A percentile compares a stretch with the other conserved stretches of the same genome.
Conservation (phyloP, 2,329 filamentous ascomycete genomes). For the Sporothrix euskadiensis region DNA sequence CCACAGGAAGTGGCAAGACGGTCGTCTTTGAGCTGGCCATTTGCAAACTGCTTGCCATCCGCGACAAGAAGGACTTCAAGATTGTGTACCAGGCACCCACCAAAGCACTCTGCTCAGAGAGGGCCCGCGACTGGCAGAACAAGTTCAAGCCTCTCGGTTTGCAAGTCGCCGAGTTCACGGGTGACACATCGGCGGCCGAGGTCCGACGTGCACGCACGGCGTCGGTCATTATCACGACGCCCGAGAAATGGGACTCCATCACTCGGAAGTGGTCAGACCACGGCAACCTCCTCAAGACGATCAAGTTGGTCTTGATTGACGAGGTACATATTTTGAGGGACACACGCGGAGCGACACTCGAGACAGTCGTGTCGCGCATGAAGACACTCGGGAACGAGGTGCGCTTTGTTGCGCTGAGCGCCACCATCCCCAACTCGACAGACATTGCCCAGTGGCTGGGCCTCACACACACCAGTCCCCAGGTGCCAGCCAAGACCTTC, state of each 20-base stretch:
- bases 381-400: slow-evolving; percentile 74
- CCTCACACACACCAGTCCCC: slow-evolving; percentile 58
- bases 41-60: slow-evolving; percentile 64
- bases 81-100: slow-evolving; percentile 84
- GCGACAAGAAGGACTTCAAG: slow-evolving; percentile 65
- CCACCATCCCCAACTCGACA: slow-evolving; percentile 78
- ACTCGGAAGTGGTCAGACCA: slow-evolving; percentile 87
- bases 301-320: slow-evolving; percentile 81
- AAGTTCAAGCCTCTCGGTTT: slow-evolving; percentile 71
- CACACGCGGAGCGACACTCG: slow-evolving; percentile 72
- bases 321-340: slow-evolving; percentile 88
- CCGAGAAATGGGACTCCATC: slow-evolving; percentile 90
- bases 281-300: slow-evolving; percentile 68
- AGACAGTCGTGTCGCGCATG: slow-evolving; percentile 84
- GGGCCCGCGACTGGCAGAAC: slow-evolving; percentile 72
- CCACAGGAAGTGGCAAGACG: slow-evolving; percentile 85
- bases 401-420: slow-evolving; percentile 78
- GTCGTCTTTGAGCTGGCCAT: slow-evolving; percentile 79
- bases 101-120: slow-evolving; percentile 77
- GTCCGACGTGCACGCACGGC: slow-evolving; percentile 69
- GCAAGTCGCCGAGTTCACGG: slow-evolving; percentile 74
- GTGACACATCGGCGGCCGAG: slow-evolving; percentile 71
- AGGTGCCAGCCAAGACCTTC: slow-evolving; percentile 65
- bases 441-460: slow-evolving; percentile 82
- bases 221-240: slow-evolving; percentile 81